Evolutionary conservation across 2,329 filamentous ascomycete genomes (phyloP), one percentile per base, ranked within the genome.

Genomic region (Hawksworthiomyces lignivorus): DNA sequence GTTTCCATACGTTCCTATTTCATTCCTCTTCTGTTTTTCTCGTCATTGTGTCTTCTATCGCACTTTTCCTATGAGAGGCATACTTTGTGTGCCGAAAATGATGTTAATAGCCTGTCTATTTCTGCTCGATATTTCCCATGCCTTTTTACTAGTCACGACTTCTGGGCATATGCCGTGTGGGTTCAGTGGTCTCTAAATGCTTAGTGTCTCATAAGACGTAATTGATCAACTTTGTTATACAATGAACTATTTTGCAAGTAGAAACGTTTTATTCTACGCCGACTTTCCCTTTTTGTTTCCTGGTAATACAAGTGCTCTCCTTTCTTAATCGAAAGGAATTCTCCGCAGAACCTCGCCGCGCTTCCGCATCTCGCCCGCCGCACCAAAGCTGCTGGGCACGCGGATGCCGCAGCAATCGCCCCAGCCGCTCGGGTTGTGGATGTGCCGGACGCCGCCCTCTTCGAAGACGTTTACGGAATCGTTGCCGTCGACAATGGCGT

Each of bases 351-450:
- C 64, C 46, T 78, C 70, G 30, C 73, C 80, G 41, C 72, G 72
- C 68, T 94, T 97, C 69, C 77, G 82, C 73, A 84, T 82, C 65
- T 95, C 90, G 52, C 88, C 82, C 12, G 87, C 87, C 1, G 92
- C 94, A 21, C 89, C 94, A 44, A 97, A 75, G 40, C 87, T 90
- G 57, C 89, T 95, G 0, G 92, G 94, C 14, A 98, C 92, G 54
- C 94, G 90, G 62, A 98, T 98, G 20, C 92, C 92, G 59, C 92
- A 98, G 62, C 92, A 98, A 61, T 98, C 92, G 5, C 90, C 90
- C 86, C 92, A 98, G 18, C 77, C 78, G 42, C 70, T 77, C 36
- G 76, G 74, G 38, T 82, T 75, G 62, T 92, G 84, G 47, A 82
- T 74, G 62, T 88, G 82, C 51, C 72, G 76, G 63, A 80, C 76